phyloP scores from a whole-genome alignment of 139 green algal genomes.

The Coelastrella sp. region DNA sequence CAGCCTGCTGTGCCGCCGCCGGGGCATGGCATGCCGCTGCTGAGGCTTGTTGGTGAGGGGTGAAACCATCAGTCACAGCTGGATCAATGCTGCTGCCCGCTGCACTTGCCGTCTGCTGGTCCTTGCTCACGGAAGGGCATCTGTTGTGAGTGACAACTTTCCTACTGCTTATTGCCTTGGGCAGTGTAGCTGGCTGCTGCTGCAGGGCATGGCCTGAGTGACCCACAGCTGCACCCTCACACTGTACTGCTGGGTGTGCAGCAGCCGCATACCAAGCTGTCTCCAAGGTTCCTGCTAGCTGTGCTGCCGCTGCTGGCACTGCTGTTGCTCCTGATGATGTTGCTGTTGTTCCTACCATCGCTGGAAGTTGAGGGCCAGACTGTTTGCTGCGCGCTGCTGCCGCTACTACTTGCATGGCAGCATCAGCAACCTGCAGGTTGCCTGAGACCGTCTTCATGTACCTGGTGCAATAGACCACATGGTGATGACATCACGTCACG shows the following conservation, averaged over 20 bases:
- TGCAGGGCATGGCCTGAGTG: too few species aligned
- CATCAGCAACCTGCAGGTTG: slow-evolving; percentile 31
- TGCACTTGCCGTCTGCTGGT: too few species aligned
- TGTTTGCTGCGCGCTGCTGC: slow-evolving; percentile 27
- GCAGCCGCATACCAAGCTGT: background rate
- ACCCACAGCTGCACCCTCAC: background rate
- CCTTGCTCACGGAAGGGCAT: too few species aligned
- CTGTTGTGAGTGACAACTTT: too few species aligned
- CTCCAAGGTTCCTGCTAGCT: background rate
- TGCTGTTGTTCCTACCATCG: background rate
- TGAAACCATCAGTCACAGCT: too few species aligned
- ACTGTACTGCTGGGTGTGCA: background rate
- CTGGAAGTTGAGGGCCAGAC: background rate
- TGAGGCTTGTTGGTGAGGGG: too few species aligned
- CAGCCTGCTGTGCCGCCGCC: too few species aligned
- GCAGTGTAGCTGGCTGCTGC: too few species aligned
- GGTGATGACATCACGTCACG: too few species aligned
- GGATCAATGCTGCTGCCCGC: too few species aligned
- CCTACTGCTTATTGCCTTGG: too few species aligned
- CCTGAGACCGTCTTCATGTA: slow-evolving; percentile 33
- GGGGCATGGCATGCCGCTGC: too few species aligned
- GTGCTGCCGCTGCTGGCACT: background rate
- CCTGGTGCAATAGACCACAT: background rate
- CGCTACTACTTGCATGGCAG: slow-evolving; percentile 10
- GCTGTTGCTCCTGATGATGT: background rate